Base-by-base conservation (phyloP, 1,284 basidiomycete species). In the Polyporus tsugae region DNA sequence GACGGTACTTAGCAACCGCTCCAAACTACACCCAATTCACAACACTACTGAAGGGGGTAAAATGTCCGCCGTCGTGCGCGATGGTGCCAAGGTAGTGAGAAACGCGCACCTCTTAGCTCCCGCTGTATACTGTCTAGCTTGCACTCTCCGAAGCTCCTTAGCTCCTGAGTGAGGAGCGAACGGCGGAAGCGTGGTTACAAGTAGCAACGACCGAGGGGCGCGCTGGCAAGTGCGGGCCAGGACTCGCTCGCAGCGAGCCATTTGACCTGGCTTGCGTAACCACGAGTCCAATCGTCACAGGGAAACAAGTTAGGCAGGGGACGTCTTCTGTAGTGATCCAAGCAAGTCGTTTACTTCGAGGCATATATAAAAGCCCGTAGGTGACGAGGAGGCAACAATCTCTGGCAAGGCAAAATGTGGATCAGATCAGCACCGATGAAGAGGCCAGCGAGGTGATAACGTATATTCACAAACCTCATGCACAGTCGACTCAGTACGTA, bases 1-100 rank as follows among this genome's bases (percentile, higher is more conserved):
- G 58, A 58, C 1, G 25, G n/a, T 60, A 39, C 58, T 41, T 60
- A 25, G 58, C 58, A 60, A 60, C 58, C 19, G 15, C 58, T 25
- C 36, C 57, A 39, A 39, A n/a, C 46, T 22, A 25, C 46, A 42
- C 15, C 41, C 41, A 42, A 42, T 42, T 42, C 41, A 42, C 4
- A 25, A 52, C 22, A 10, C 46, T 52, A 22, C 46, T 25, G 46
- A 52, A 52, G 46, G 46, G n/a, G 22, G 22, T 13, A 52, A 52
- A 52, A 52, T 25, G 22, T 25, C 46, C 46, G 46, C 46, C 10
- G 46, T 25, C 22, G 13, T 11, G 46, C 9, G 46, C 22, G 46
- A 52, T 11, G 22, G 46, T 13, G 11, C 22, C 22, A 52, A 52
- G 46, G 22, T 25, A 52, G 22, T 52, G 22, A 22, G 22, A 11